Evolutionary conservation across 192 early-diverging fungal genomes (phyloP).

Genomic region (Linnemannia elongata): DNA sequence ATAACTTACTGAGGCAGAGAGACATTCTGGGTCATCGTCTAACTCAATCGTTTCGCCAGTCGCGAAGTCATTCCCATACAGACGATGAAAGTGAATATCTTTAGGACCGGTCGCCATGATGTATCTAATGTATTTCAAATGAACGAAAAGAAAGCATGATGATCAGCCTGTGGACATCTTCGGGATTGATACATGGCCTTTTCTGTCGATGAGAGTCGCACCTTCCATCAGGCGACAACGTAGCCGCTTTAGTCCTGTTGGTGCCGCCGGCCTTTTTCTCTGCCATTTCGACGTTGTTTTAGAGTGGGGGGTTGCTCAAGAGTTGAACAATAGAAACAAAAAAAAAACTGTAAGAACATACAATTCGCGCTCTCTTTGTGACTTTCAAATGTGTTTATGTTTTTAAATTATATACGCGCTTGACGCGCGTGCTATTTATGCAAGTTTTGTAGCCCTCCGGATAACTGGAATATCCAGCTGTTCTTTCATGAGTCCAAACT

Average conservation of each 20-base stretch:
- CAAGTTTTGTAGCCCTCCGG: neutral
- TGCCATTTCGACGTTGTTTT: conserved; percentile 4
- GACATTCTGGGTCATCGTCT: neutral
- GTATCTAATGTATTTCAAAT: neutral
- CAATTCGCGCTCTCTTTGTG: neutral
- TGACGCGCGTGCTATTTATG: neutral
- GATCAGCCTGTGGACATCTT: neutral
- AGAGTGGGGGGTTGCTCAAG: neutral
- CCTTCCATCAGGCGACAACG: conserved; percentile 52
- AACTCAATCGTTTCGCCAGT: neutral
- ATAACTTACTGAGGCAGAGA: neutral
- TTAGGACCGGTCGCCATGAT: neutral
- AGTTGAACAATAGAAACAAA: neutral
- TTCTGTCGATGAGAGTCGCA: neutral
- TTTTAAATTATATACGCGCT: conserved; percentile 4
- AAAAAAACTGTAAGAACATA: neutral
- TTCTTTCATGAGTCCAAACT: conserved; percentile 25
- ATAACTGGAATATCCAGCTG: conserved; percentile 24
- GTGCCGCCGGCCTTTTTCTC: conserved; percentile 25
- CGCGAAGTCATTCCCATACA: neutral
- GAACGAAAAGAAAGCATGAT: neutral
- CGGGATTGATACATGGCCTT: no score
- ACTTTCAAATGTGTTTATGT: conserved; percentile 8
- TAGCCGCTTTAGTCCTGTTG: conserved; percentile 12
- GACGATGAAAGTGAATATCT: neutral